A percentile compares a stretch with the other conserved stretches of the same genome.
These are phyloP conservation scores for Trichoderma sp. DNA, from an alignment of 2,329 filamentous ascomycete genomes.

Conservation along the genomic window DNA sequence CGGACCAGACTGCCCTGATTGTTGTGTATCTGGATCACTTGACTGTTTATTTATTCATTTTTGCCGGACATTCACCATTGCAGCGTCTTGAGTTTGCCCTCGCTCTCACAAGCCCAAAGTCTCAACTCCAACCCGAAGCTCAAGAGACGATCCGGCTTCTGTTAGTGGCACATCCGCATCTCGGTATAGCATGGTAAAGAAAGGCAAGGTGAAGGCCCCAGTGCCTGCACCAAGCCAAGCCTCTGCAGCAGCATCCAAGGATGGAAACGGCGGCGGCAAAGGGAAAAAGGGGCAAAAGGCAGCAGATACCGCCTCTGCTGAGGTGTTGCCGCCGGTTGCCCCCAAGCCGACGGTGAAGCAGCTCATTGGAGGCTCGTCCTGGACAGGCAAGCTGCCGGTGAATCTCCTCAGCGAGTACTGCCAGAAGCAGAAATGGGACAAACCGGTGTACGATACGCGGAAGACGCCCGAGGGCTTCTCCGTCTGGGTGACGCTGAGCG, in stretches of 20 bases:
- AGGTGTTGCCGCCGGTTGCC: slow-evolving; percentile 44
- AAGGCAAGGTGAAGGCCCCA: slow-evolving; percentile 54
- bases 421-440: slow-evolving; percentile 94
- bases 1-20: background rate
- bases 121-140: background rate
- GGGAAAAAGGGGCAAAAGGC: slow-evolving; percentile 44
- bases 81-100: background rate
- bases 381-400: slow-evolving; percentile 95
- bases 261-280: slow-evolving; percentile 42
- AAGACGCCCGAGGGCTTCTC: slow-evolving; percentile 74
- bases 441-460: slow-evolving; percentile 83
- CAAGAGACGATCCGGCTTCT: background rate
- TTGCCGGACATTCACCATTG: too few relatives aligned
- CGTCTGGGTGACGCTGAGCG: slow-evolving; percentile 77
- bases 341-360: slow-evolving; percentile 70
- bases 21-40: background rate
- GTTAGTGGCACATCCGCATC: slow-evolving; percentile 12
- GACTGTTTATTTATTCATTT: background rate
- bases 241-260: slow-evolving; percentile 44
- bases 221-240: slow-evolving; percentile 36
- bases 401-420: slow-evolving; percentile 93
- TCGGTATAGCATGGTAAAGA: slow-evolving; percentile 49
- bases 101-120: background rate
- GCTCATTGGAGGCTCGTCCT: slow-evolving; percentile 89
- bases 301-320: slow-evolving; percentile 34